phyloP scores from a whole-genome alignment of 257 asterid genomes.

The Solanum sitiens region DNA sequence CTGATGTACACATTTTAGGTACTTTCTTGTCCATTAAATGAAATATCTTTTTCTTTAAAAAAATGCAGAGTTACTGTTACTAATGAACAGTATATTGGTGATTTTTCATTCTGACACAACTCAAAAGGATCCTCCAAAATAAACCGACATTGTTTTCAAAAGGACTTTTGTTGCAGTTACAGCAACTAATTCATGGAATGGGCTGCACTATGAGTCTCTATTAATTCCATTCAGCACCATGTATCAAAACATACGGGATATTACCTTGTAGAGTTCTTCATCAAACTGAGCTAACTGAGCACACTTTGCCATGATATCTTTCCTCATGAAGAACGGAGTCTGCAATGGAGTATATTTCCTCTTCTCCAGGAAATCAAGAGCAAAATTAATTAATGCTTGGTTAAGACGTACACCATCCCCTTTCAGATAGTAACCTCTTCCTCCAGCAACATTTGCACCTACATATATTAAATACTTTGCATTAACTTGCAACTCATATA shows the following conservation, averaged over 20 bases:
- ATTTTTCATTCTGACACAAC: background rate
- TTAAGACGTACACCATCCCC: constrained; percentile 80
- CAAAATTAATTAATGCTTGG: constrained; percentile 78
- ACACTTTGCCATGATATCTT: constrained; percentile 87
- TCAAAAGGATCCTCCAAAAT: background rate
- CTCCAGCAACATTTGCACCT: constrained; percentile 92
- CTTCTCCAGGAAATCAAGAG: constrained; percentile 54
- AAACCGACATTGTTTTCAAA: background rate
- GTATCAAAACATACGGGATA: background rate
- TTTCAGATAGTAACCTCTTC: constrained; percentile 76
- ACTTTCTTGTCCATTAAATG: background rate
- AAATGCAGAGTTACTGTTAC: background rate
- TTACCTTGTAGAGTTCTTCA: constrained; percentile 94
- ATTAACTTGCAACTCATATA: background rate
- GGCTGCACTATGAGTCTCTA: background rate
- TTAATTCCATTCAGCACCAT: background rate
- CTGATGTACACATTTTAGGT: background rate
- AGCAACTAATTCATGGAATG: background rate
- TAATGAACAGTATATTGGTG: background rate
- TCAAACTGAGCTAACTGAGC: constrained; percentile 93
- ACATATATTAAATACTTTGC: background rate
- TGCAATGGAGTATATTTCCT: constrained; percentile 53
- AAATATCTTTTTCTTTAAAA: background rate
- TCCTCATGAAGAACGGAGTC: constrained; percentile 87
- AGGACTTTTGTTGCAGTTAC: background rate